These are phyloP conservation scores for Flueggea neowawraea DNA, from an alignment of 441 rosid genomes.

Conservation along the genomic window DNA sequence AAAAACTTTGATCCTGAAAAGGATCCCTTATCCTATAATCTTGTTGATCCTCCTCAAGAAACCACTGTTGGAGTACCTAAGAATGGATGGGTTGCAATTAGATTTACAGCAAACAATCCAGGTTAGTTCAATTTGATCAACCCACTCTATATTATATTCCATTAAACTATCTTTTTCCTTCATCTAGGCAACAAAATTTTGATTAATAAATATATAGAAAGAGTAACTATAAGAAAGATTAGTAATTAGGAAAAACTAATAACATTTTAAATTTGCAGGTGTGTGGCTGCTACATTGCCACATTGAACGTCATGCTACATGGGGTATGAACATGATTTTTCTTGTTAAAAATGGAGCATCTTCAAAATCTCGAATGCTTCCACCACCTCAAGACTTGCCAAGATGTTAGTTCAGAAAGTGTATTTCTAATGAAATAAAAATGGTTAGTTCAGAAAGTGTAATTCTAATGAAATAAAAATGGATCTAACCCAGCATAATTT, in stretches of 20 bases:
- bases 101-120: slow-evolving; percentile 42
- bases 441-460: no score
- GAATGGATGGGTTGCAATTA: no score
- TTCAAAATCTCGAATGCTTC: background rate
- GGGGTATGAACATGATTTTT: slow-evolving; percentile 7
- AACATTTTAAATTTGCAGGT: no score
- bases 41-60: slow-evolving; percentile 41
- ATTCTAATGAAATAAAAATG: no score
- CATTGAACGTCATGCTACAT: background rate
- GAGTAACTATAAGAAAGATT: no score
- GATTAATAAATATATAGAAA: no score
- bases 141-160: no score
- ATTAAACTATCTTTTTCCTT: background rate
- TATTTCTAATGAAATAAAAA: no score
- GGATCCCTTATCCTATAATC: slow-evolving; percentile 20
- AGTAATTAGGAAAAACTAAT: no score
- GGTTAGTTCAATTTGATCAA: slow-evolving; percentile 15
- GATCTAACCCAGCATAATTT: no score
- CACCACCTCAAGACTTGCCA: background rate
- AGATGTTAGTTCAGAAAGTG: no score
- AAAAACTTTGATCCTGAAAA: slow-evolving; percentile 21
- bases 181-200: background rate
- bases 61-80: slow-evolving; percentile 36
- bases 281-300: slow-evolving; percentile 7
- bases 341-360: slow-evolving; percentile 2